Conservation (phyloP, 768 basidiomycete species). For the Russula emetica region DNA sequence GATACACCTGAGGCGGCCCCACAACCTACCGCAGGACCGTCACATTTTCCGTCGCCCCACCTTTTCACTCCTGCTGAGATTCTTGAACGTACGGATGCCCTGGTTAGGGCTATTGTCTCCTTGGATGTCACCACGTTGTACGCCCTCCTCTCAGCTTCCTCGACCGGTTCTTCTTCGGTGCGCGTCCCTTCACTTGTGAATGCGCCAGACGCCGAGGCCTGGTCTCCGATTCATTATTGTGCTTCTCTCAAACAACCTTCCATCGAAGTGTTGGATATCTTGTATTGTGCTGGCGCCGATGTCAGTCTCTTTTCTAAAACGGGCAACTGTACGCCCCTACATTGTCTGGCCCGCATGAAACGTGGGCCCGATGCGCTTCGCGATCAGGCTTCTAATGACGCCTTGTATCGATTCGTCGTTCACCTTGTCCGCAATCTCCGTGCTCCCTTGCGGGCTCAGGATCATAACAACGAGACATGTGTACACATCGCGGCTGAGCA, state of each 20-base stretch:
- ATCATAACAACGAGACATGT: slow-evolving; percentile 69
- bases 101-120: slow-evolving; percentile 52
- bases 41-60: slow-evolving; percentile 17
- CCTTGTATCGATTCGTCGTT: slow-evolving; percentile 51
- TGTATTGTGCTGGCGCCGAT: slow-evolving; percentile 76
- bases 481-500: slow-evolving; percentile 76
- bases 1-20: slow-evolving; percentile 59
- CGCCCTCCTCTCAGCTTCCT: slow-evolving; percentile 49
- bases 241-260: slow-evolving; percentile 53
- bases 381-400: slow-evolving; percentile 21
- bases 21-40: slow-evolving; percentile 28
- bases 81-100: slow-evolving; percentile 44
- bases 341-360: slow-evolving; percentile 28
- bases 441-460: slow-evolving; percentile 61
- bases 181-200: slow-evolving; percentile 56
- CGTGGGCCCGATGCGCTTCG: slow-evolving; percentile 27
- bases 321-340: slow-evolving; percentile 28
- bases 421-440: slow-evolving; percentile 68
- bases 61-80: slow-evolving; percentile 42
- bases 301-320: slow-evolving; percentile 52
- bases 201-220: slow-evolving; percentile 59
- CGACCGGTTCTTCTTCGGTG: slow-evolving; percentile 29
- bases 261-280: slow-evolving; percentile 57
- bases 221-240: slow-evolving; percentile 72
- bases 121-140: slow-evolving; percentile 50